A percentile compares a stretch with the other conserved stretches of the same genome.
Evolutionary conservation across 805 yeast genomes (phyloP).

Genomic region (Danielia oregonensis): DNA sequence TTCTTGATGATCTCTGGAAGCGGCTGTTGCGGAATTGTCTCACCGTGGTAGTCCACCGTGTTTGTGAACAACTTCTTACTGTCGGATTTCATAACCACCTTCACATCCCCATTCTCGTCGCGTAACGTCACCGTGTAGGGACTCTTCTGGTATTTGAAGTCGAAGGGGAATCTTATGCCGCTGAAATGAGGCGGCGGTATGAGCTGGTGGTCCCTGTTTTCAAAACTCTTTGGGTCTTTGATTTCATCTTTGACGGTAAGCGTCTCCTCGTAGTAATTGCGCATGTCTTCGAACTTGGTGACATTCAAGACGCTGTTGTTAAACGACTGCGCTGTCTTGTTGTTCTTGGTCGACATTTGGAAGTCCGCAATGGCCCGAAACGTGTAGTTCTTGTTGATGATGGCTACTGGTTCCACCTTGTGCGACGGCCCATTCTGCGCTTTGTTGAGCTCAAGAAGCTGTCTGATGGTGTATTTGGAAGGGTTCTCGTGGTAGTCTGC

Average conservation of each 20-base stretch:
- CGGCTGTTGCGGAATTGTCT: slow-evolving; percentile 46
- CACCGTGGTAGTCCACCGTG: slow-evolving; percentile 45
- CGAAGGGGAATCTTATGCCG: slow-evolving; percentile 68
- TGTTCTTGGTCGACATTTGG: slow-evolving; percentile 63
- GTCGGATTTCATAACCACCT: slow-evolving; percentile 42
- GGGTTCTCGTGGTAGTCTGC: slow-evolving; percentile 28
- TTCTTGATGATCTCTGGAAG: slow-evolving; percentile 43
- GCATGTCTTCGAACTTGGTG: slow-evolving; percentile 22
- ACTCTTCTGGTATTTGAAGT: slow-evolving; percentile 74
- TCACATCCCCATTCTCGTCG: slow-evolving; percentile 56
- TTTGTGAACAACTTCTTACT: slow-evolving; percentile 52
- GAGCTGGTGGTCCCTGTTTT: slow-evolving; percentile 48
- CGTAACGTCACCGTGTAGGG: slow-evolving; percentile 49
- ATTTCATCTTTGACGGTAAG: slow-evolving; percentile 27
- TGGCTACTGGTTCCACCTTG: slow-evolving; percentile 57
- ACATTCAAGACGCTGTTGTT: slow-evolving; percentile 22
- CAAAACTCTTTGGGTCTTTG: slow-evolving; percentile 19
- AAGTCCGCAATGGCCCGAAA: slow-evolving; percentile 89
- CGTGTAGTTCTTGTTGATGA: slow-evolving; percentile 63
- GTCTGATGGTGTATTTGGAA: slow-evolving; percentile 38
- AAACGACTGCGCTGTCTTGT: slow-evolving; percentile 32
- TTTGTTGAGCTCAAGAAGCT: slow-evolving; percentile 34
- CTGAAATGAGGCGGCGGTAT: slow-evolving; percentile 89
- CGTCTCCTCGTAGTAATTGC: slow-evolving; percentile 20
- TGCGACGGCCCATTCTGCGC: slow-evolving; percentile 23